Conservation (phyloP, 2,329 filamentous ascomycete species). For the Apiospora rasikravindrae region DNA sequence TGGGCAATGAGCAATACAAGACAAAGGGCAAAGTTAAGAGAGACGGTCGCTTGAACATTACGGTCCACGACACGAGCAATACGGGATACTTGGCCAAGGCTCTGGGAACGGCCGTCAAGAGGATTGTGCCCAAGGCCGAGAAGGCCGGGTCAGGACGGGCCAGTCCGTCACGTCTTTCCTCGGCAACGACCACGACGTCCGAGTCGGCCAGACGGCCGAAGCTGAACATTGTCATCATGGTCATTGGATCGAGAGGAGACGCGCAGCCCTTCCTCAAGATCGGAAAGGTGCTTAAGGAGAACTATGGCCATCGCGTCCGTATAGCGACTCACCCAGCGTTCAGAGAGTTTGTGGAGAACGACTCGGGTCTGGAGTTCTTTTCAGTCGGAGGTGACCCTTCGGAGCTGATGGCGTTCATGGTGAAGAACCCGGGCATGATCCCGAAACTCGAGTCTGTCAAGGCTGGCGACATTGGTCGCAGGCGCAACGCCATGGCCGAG, state of each 20-base stretch:
- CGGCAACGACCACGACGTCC: constrained; percentile 39
- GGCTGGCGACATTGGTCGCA: constrained; percentile 72
- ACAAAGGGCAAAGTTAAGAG: constrained; percentile 69
- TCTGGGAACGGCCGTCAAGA: constrained; percentile 66
- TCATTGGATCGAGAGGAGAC: constrained; percentile 81
- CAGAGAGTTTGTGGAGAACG: constrained; percentile 74
- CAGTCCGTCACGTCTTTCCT: constrained; percentile 33
- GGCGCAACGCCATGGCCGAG: constrained; percentile 73
- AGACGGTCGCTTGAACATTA: constrained; percentile 75
- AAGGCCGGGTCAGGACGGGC: constrained; percentile 29
- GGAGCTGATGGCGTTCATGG: constrained; percentile 88
- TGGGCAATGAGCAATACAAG: constrained; percentile 68
- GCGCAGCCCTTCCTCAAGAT: constrained; percentile 81
- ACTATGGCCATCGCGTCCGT: constrained; percentile 75
- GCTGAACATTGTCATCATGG: constrained; percentile 83
- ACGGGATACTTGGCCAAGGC: constrained; percentile 77
- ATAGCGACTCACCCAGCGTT: constrained; percentile 82
- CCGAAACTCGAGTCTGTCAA: constrained; percentile 75
- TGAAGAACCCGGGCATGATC: constrained; percentile 81
- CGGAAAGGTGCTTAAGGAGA: constrained; percentile 72
- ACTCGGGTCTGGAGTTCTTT: constrained; percentile 79
- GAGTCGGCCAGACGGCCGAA: constrained; percentile 47
- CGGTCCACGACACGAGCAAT: constrained; percentile 71
- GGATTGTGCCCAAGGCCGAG: constrained; percentile 49
- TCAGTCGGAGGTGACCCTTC: constrained; percentile 79